A percentile compares a stretch with the other conserved stretches of the same genome.
phyloP scores from a whole-genome alignment of 31 red algal species.

The Porphyra umbilicalis region DNA sequence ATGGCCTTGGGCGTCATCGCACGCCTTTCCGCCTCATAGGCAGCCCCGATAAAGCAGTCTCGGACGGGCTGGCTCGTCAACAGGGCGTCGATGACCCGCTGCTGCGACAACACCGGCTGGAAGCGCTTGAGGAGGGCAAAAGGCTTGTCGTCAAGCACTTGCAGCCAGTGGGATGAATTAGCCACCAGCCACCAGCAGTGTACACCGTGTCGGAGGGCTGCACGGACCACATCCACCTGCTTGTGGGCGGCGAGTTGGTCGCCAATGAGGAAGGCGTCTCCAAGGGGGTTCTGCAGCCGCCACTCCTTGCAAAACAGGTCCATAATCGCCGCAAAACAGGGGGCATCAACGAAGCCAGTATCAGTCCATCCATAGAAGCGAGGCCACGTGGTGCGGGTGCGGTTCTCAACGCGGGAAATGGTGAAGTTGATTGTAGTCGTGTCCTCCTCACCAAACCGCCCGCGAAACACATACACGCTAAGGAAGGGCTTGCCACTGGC shows the following conservation, averaged over 20 bases:
- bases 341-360: neutral
- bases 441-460: no score
- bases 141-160: neutral
- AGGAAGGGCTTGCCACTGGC: no score
- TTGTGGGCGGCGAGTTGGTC: neutral
- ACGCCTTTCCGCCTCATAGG: neutral
- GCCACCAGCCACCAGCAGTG: neutral
- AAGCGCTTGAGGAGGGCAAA: neutral
- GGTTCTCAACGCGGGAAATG: no score
- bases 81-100: neutral
- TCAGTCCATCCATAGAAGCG: no score
- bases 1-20: neutral
- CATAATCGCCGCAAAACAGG: neutral
- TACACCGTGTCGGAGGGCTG: neutral
- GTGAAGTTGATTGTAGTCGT: no score
- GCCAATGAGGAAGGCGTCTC: neutral
- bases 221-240: neutral
- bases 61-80: neutral
- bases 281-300: neutral
- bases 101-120: neutral
- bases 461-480: no score
- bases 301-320: neutral
- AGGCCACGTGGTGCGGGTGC: no score
- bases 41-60: neutral
- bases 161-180: neutral